Evolutionary conservation across 176 grass and related monocot genomes (phyloP).

Genomic region (Panicum miliaceum): DNA sequence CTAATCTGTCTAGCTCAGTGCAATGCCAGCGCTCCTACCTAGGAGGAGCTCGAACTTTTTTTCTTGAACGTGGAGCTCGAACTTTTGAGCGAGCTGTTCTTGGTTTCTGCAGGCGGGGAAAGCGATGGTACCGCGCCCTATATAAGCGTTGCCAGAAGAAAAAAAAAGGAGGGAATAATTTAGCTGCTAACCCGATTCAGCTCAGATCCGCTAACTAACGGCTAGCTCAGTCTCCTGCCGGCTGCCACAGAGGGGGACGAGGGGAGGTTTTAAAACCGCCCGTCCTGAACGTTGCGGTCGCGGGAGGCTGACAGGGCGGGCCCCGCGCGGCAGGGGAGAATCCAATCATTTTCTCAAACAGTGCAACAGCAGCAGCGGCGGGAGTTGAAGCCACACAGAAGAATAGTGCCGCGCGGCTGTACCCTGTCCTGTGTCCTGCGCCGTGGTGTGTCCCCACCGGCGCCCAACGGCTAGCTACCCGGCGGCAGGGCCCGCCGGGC

Average conservation of each 20-base stretch:
- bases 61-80: too few species aligned
- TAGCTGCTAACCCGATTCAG: conserved; percentile 23
- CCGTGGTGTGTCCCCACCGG: not conserved
- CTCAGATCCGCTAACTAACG: conserved; percentile 59
- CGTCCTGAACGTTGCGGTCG: conserved; percentile 27
- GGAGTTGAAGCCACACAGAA: not conserved
- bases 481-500: conserved; percentile 6
- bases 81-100: conserved; percentile 14
- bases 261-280: not conserved
- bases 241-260: not conserved
- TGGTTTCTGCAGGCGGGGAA: conserved; percentile 44
- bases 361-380: conserved; percentile 4
- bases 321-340: conserved; percentile 12
- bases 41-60: conserved; percentile 33
- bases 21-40: conserved; percentile 23
- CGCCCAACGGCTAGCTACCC: conserved; percentile 53
- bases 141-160: conserved; percentile 39
- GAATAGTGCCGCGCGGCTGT: not conserved
- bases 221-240: conserved; percentile 27
- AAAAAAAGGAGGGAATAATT: conserved; percentile 57
- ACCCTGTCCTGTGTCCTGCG: conserved; percentile 10
- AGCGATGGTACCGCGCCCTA: conserved; percentile 32
- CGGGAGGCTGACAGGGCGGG: conserved; percentile 3
- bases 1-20: not conserved
- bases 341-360: conserved; percentile 41